phyloP scores from a whole-genome alignment of 768 basidiomycete species.

The Fibroporia radiculosa region DNA sequence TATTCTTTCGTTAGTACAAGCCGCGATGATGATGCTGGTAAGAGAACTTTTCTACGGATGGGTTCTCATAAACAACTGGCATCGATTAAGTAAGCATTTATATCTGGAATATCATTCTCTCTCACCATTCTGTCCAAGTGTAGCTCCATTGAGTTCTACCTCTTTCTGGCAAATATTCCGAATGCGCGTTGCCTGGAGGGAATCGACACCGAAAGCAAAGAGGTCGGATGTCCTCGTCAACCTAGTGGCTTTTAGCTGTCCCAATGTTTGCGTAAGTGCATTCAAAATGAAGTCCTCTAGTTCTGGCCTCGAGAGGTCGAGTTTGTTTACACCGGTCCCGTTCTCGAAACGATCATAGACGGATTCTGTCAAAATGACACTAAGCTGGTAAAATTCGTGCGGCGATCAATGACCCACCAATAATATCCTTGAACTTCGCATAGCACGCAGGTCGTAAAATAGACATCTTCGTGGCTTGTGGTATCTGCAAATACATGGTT shows the following conservation, averaged over 20 bases:
- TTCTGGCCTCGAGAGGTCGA: conserved; percentile 18
- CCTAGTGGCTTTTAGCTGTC: conserved; percentile 23
- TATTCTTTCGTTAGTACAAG: conserved; percentile 11
- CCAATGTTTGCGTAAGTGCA: conserved; percentile 28
- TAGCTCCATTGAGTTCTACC: conserved; percentile 22
- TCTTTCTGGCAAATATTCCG: conserved; percentile 40
- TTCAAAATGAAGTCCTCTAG: conserved; percentile 30
- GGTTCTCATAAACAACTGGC: conserved; percentile 43
- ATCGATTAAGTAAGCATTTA: not conserved
- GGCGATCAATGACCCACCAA: conserved; percentile 25
- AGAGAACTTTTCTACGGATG: conserved; percentile 32
- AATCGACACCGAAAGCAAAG: conserved; percentile 45
- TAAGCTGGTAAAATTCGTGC: not conserved
- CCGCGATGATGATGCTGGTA: not conserved
- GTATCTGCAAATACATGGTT: conserved; percentile 23
- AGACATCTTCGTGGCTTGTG: conserved; percentile 43
- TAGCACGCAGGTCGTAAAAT: conserved; percentile 44
- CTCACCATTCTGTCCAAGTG: conserved; percentile 29
- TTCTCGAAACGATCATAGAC: conserved; percentile 37
- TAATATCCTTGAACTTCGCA: conserved; percentile 38
- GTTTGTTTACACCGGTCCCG: conserved; percentile 24
- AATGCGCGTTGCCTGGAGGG: conserved; percentile 44
- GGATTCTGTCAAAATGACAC: conserved; percentile 13
- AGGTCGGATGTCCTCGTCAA: conserved; percentile 29
- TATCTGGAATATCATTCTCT: not conserved